Evolutionary conservation across 2,329 filamentous ascomycete species (phyloP), one percentile per base, ranked within the genome.

Genomic region (Aspergillus pseudoglaucus): DNA sequence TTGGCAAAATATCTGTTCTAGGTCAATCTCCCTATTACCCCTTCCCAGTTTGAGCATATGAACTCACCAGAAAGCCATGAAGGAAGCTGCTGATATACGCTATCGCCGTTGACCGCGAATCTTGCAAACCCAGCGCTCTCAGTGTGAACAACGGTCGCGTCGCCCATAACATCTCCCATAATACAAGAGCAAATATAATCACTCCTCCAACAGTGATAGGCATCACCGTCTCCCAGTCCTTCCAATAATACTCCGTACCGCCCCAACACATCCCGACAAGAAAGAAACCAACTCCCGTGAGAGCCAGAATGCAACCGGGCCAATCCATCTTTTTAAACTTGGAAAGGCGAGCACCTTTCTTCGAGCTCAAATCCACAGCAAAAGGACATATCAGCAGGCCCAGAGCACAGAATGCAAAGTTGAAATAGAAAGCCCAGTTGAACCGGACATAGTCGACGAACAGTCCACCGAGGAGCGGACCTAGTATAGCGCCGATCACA

Each of bases 191-290:
- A n/a, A 63, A 45, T 5, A 73, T 47, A 1, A 63, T 60, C 0
- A 45, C 44, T 3, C 53, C 42, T 0, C 72, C 74, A 3, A 68
- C 20, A 0, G 65, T 53, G 30, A 75, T 56, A 0, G 73, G 70
- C 10, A 65, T 59, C 10, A 75, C 45, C 0, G 70, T 72, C 37
- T 62, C 63, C 52, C 61, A 70, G 20, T 63, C 63, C 6, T 44
- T 44, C 74, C 73, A 76, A 0, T 59, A 49, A 44, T 68, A 66
- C 22, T 63, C 58, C 2, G 64, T 59, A 2, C 74, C 74, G 2
- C 67, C 71, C 64, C 70, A 75, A 5, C 68, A 69, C 5, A 75
- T 50, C 0, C 68, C 71, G 17, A 75, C 57, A 1, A 76, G 63
- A 22, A 75, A 63, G 45, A 53, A 60, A 0, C 65, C 68, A 15